Percentiles rank a stretch among this genome's conserved stretches.
These are phyloP conservation scores for Climacium dendroides DNA, from an alignment of 225 moss, liverwort and hornwort species.

Conservation along the genomic window DNA sequence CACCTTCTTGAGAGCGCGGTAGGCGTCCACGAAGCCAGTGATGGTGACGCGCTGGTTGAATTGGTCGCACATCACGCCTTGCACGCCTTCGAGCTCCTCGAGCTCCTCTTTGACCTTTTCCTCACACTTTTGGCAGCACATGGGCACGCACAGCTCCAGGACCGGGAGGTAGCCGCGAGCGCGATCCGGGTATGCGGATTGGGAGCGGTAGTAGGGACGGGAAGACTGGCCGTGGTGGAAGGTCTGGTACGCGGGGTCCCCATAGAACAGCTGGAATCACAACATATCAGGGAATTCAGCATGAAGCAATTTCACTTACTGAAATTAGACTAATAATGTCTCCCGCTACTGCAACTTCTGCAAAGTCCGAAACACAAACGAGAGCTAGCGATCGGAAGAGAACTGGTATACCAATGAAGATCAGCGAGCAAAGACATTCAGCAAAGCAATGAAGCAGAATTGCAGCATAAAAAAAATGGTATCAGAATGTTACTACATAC, in stretches of 20 bases:
- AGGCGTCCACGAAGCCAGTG: constrained; percentile 15
- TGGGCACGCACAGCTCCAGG: constrained; percentile 10
- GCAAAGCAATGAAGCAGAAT: background rate
- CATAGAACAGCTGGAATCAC: background rate
- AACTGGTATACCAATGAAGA: background rate
- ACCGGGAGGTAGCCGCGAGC: background rate
- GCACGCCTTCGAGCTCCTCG: constrained; percentile 22
- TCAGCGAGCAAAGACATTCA: background rate
- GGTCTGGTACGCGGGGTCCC: background rate
- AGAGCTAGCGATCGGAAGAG: background rate
- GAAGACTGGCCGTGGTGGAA: background rate
- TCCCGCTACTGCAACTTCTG: background rate
- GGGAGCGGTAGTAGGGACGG: background rate
- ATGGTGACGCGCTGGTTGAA: constrained; percentile 15
- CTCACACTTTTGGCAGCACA: constrained; percentile 28
- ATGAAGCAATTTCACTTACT: background rate
- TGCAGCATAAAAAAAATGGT: background rate
- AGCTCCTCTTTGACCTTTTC: constrained; percentile 16
- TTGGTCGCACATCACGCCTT: constrained; percentile 11
- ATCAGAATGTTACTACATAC: background rate
- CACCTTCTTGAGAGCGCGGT: constrained; percentile 7
- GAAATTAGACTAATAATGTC: background rate
- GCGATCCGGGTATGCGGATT: background rate
- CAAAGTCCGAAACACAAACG: background rate
- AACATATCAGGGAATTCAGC: background rate